A percentile compares a stretch with the other conserved stretches of the same genome.
Evolutionary conservation across 1,284 basidiomycete genomes (phyloP).

Genomic region (Mycena sp.): DNA sequence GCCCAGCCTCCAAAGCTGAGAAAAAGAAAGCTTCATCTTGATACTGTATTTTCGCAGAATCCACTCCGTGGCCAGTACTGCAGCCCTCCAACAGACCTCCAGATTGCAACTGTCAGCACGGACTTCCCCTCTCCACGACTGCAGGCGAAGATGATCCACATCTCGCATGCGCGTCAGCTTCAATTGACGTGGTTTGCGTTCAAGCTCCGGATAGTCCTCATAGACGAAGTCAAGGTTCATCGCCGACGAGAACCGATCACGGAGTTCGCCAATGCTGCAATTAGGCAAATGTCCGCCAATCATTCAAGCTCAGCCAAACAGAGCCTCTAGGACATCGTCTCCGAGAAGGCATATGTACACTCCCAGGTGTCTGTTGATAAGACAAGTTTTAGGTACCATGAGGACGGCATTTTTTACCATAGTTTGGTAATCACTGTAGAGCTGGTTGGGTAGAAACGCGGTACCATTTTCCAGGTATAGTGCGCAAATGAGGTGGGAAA

Average conservation of each 20-base stretch:
- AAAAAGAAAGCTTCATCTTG: neutral
- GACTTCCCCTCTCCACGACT: neutral
- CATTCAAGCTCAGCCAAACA: slow-evolving; percentile 20
- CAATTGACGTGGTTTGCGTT: slow-evolving; percentile 12
- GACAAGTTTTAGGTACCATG: slow-evolving; percentile 1
- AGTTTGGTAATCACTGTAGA: slow-evolving; percentile 18
- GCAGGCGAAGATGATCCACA: neutral
- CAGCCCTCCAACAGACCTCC: neutral
- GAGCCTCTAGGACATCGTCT: slow-evolving; percentile 19
- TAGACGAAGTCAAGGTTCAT: slow-evolving; percentile 40
- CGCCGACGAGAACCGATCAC: slow-evolving; percentile 44
- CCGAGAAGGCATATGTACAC: slow-evolving; percentile 13
- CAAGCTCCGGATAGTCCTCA: slow-evolving; percentile 10
- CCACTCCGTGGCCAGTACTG: neutral
- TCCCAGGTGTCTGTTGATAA: neutral
- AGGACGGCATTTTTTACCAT: slow-evolving; percentile 22
- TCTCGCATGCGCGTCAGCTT: neutral
- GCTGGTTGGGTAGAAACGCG: slow-evolving; percentile 13
- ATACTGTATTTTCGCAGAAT: neutral
- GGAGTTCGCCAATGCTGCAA: slow-evolving; percentile 28
- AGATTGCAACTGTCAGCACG: neutral
- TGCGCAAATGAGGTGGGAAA: slow-evolving; percentile 12
- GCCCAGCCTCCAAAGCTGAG: neutral
- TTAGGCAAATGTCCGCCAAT: slow-evolving; percentile 35
- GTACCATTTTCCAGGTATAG: slow-evolving; percentile 11